Conservation (phyloP, 192 early-diverging fungal species). For the Backusella circina region DNA sequence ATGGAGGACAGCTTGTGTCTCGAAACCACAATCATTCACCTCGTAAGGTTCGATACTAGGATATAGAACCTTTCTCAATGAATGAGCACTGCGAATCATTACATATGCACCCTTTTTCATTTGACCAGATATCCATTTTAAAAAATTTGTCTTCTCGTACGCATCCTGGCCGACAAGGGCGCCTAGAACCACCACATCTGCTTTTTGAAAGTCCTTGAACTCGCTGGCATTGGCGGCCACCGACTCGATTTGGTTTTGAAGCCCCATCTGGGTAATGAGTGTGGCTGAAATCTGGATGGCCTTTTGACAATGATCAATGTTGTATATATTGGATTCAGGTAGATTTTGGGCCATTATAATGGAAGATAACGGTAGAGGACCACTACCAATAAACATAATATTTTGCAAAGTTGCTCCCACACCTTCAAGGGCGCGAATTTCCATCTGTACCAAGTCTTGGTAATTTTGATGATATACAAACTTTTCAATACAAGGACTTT, state of each 20-base stretch:
- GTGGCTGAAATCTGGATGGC: slow-evolving; percentile 3
- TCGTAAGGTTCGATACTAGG: slow-evolving; percentile 14
- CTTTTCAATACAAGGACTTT: background rate
- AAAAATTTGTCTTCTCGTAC: slow-evolving; percentile 6
- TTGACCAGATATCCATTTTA: slow-evolving; percentile 7
- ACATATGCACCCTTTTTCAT: slow-evolving; percentile 20
- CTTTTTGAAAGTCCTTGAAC: slow-evolving; percentile 1
- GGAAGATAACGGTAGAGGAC: slow-evolving; percentile 25
- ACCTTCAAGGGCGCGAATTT: slow-evolving; percentile 16
- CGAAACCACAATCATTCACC: slow-evolving; percentile 11
- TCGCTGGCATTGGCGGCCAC: background rate
- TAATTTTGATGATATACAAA: slow-evolving; percentile 32
- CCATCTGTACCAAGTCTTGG: slow-evolving; percentile 14
- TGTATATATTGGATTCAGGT: slow-evolving; percentile 1
- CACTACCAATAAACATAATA: slow-evolving; percentile 25
- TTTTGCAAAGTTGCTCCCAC: background rate
- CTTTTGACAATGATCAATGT: slow-evolving; percentile 11
- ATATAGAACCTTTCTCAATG: slow-evolving; percentile 24
- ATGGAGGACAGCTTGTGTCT: slow-evolving; percentile 11
- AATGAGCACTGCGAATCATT: slow-evolving; percentile 27
- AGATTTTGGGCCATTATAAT: slow-evolving; percentile 12
- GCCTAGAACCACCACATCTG: slow-evolving; percentile 23
- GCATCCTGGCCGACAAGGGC: slow-evolving; percentile 18
- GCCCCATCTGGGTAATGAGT: background rate
- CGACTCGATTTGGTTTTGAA: background rate